phyloP scores from a whole-genome alignment of 2,329 filamentous ascomycete species.

The Hypoxylon sp. region DNA sequence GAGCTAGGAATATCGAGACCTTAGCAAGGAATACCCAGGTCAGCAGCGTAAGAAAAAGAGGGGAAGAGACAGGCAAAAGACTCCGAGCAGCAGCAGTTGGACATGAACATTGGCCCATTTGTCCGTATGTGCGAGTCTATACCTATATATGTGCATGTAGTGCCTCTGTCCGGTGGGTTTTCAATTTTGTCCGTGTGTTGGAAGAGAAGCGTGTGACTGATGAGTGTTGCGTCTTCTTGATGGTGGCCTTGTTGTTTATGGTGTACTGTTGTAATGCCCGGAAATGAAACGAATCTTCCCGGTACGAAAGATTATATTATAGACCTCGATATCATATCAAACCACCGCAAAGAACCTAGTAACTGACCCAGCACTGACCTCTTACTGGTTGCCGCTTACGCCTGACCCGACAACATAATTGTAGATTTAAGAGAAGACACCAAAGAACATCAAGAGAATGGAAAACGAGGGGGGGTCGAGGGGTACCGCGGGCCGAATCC shows the following conservation, averaged over 20 bases:
- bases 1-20: conserved; percentile 40
- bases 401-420: conserved; percentile 39
- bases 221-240: conserved; percentile 11
- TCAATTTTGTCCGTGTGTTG: conserved; percentile 26
- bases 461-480: conserved; percentile 30
- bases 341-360: conserved; percentile 33
- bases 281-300: conserved; percentile 43
- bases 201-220: conserved; percentile 26
- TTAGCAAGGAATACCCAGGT: conserved; percentile 39
- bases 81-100: conserved; percentile 26
- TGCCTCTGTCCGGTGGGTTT: conserved; percentile 24
- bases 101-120: conserved; percentile 33
- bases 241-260: conserved; percentile 38
- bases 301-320: conserved; percentile 42
- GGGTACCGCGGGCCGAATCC: conserved; percentile 42
- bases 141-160: conserved; percentile 12
- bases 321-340: conserved; percentile 44
- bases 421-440: conserved; percentile 35
- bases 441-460: conserved; percentile 27
- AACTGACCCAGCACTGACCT: conserved; percentile 39
- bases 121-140: conserved; percentile 29
- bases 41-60: conserved; percentile 33
- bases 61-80: conserved; percentile 27
- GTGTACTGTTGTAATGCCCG: conserved; percentile 42
- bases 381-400: conserved; percentile 40